Evolutionary conservation across 2,329 filamentous ascomycete genomes (phyloP).

Genomic region (Penicillium sp.): DNA sequence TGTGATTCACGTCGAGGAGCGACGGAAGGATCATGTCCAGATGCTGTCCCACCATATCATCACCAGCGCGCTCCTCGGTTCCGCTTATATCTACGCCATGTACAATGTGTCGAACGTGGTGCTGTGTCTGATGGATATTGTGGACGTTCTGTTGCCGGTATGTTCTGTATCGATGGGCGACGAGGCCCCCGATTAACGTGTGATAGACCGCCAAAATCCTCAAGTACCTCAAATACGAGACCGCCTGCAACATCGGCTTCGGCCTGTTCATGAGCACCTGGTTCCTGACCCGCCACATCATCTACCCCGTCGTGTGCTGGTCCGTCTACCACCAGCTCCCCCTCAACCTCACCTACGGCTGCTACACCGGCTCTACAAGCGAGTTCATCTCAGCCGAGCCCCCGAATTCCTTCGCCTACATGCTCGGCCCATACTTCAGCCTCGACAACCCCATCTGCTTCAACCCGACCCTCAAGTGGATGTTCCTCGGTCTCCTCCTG

Average conservation of each 20-base stretch:
- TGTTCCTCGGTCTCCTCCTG: constrained; percentile 75
- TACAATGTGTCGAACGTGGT: constrained; percentile 88
- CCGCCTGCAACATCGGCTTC: constrained; percentile 78
- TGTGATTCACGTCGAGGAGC: constrained; percentile 91
- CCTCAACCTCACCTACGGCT: constrained; percentile 66
- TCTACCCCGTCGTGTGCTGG: constrained; percentile 79
- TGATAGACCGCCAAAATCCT: constrained; percentile 82
- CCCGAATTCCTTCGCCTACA: constrained; percentile 57
- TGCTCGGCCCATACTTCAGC: constrained; percentile 73
- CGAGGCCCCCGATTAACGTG: neutral
- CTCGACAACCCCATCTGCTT: constrained; percentile 77
- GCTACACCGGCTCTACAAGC: constrained; percentile 61
- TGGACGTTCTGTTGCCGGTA: constrained; percentile 86
- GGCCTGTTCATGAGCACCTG: constrained; percentile 83
- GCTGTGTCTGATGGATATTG: constrained; percentile 88
- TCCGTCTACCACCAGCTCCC: constrained; percentile 71
- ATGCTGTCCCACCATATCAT: constrained; percentile 96
- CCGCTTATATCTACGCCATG: constrained; percentile 83
- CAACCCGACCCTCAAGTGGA: constrained; percentile 71
- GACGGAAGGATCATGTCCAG: constrained; percentile 91
- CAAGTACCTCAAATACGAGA: constrained; percentile 80
- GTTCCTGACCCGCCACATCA: constrained; percentile 78
- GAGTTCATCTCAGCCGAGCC: constrained; percentile 37
- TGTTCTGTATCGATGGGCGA: constrained; percentile 31
- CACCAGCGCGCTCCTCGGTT: constrained; percentile 76